These are phyloP conservation scores for Melaleuca quinquenervia DNA, from an alignment of 345 rosid genomes.

Conservation along the genomic window DNA sequence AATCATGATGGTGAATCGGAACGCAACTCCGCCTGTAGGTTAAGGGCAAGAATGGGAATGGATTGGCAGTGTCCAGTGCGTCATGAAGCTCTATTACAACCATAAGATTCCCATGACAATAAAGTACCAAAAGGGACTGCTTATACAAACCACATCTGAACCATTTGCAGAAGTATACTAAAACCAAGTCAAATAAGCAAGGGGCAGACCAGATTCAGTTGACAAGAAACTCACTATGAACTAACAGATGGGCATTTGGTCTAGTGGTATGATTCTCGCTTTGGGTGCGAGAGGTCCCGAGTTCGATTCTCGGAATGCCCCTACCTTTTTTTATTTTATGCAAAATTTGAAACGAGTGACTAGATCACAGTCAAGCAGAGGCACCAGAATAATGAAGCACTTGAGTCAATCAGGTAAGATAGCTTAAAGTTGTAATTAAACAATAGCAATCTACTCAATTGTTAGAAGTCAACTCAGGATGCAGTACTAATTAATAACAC, in stretches of 20 bases:
- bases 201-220: not conserved
- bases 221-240: not conserved
- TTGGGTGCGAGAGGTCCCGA: slow-evolving; percentile 92
- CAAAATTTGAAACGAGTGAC: not conserved
- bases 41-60: not conserved
- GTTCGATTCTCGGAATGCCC: slow-evolving; percentile 81
- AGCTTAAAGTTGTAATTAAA: not conserved
- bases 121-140: not conserved
- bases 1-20: not conserved
- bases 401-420: not conserved
- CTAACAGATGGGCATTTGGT: not conserved
- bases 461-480: not conserved
- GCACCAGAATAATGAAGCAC: not conserved
- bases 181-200: not conserved
- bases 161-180: not conserved
- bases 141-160: not conserved
- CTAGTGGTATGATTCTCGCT: slow-evolving; percentile 87
- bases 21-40: not conserved
- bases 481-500: not conserved
- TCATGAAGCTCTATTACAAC: not conserved
- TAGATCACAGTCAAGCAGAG: not conserved
- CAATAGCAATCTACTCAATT: not conserved
- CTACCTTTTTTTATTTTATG: not conserved
- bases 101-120: not conserved
- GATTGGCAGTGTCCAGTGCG: not conserved